Conservation (phyloP, 2,329 filamentous ascomycete species). For the Phoma sp. region DNA sequence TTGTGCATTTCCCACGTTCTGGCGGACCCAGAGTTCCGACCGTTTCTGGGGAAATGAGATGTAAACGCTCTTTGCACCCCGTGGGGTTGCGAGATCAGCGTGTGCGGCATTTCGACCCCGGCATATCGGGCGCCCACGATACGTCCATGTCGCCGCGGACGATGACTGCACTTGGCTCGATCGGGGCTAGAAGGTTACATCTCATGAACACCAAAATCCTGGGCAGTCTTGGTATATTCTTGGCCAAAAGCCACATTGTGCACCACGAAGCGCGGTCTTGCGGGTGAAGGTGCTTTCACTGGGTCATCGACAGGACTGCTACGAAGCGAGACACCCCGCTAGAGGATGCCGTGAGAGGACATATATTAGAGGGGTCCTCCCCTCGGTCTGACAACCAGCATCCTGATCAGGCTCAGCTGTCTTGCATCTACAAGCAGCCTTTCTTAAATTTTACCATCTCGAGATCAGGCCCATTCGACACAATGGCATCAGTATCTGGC, state of each 20-base stretch:
- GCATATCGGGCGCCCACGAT: constrained; percentile 15
- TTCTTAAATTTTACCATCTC: constrained; percentile 10
- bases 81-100: constrained; percentile 34
- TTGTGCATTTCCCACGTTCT: background rate
- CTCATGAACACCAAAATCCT: constrained; percentile 27
- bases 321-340: constrained; percentile 18
- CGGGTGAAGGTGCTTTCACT: constrained; percentile 28
- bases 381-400: constrained; percentile 14
- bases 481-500: constrained; percentile 37
- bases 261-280: constrained; percentile 25
- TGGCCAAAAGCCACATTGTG: constrained; percentile 34
- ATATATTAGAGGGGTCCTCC: constrained; percentile 27
- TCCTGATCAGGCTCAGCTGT: constrained; percentile 27
- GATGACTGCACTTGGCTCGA: constrained; percentile 38
- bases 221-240: constrained; percentile 39
- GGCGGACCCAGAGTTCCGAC: background rate
- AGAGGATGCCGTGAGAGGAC: constrained; percentile 14
- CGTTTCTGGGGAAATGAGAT: background rate
- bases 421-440: constrained; percentile 12
- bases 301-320: constrained; percentile 21
- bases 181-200: constrained; percentile 31
- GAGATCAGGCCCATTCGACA: constrained; percentile 15
- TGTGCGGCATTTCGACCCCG: constrained; percentile 17
- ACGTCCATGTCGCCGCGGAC: constrained; percentile 26
- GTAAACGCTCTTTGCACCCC: constrained; percentile 22